Conservation (phyloP, 73 alveolate species). For the Paramecium caudatum region DNA sequence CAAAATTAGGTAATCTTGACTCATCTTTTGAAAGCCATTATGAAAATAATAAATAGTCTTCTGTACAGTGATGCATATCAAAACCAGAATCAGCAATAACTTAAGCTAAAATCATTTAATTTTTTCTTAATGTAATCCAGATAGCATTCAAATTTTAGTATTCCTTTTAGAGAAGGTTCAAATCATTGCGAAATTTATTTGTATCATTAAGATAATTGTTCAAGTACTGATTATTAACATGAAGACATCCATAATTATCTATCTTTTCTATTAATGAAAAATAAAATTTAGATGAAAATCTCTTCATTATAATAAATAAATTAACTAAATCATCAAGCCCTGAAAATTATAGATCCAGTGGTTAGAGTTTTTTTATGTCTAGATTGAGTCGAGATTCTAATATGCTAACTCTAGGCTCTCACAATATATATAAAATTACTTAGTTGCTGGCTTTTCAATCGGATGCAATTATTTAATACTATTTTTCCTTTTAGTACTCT, state of each 20-base stretch:
- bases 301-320: constrained; percentile 12
- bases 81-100: constrained; percentile 40
- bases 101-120: constrained; percentile 47
- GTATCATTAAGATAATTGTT: background rate
- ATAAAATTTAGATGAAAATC: background rate
- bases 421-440: no score
- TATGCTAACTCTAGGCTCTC: no score
- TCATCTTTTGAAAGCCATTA: constrained; percentile 60
- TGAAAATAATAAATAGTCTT: constrained; percentile 63
- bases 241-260: constrained; percentile 46
- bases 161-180: background rate
- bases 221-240: background rate
- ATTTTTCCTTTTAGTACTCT: background rate
- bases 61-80: constrained; percentile 73
- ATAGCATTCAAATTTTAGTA: constrained; percentile 59
- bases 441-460: no score
- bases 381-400: no score
- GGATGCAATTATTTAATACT: no score
- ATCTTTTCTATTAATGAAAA: constrained; percentile 20
- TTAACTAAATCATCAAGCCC: no score
- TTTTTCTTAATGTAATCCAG: constrained; percentile 59
- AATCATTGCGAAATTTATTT: constrained; percentile 7
- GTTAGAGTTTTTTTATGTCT: no score
- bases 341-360: no score
- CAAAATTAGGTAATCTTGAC: constrained; percentile 72